Conservation (phyloP, 208 protist genomes). For the Wallacemonas collosoma region DNA sequence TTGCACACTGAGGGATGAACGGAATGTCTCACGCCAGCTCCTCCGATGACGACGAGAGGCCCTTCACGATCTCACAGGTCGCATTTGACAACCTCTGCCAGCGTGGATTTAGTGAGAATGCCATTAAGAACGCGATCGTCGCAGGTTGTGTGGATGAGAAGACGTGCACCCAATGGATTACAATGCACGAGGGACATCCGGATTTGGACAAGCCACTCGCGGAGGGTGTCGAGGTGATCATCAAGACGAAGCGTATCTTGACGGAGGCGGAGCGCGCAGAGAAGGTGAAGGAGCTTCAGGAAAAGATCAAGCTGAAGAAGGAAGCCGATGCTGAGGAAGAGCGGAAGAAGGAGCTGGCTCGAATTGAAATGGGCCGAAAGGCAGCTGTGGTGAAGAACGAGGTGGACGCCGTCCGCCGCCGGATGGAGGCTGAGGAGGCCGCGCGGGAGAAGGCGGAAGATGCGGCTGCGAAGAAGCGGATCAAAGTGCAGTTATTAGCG, state of each 20-base stretch:
- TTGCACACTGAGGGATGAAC: no score
- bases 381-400: slow-evolving; percentile 52
- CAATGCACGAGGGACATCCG: slow-evolving; percentile 80
- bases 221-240: slow-evolving; percentile 60
- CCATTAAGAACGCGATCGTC: slow-evolving; percentile 88
- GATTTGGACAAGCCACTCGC: slow-evolving; percentile 83
- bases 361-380: slow-evolving; percentile 64
- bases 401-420: slow-evolving; percentile 49
- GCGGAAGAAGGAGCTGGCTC: slow-evolving; percentile 57
- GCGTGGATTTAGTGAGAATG: slow-evolving; percentile 83
- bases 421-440: slow-evolving; percentile 51
- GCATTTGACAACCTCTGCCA: slow-evolving; percentile 54
- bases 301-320: slow-evolving; percentile 52
- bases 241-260: slow-evolving; percentile 66
- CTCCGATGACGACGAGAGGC: slow-evolving; percentile 23
- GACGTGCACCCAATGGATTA: slow-evolving; percentile 85
- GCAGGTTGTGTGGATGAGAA: slow-evolving; percentile 77
- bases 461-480: slow-evolving; percentile 44
- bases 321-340: slow-evolving; percentile 51
- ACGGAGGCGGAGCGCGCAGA: slow-evolving; percentile 72
- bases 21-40: slow-evolving; percentile 1
- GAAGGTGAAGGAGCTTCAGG: slow-evolving; percentile 71
- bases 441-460: slow-evolving; percentile 60
- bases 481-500: slow-evolving; percentile 67
- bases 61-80: slow-evolving; percentile 52